Percentiles rank a stretch among this genome's conserved stretches.
These are phyloP conservation scores for Neurospora sp. DNA, from an alignment of 495 filamentous ascomycete genomes.

Conservation along the genomic window DNA sequence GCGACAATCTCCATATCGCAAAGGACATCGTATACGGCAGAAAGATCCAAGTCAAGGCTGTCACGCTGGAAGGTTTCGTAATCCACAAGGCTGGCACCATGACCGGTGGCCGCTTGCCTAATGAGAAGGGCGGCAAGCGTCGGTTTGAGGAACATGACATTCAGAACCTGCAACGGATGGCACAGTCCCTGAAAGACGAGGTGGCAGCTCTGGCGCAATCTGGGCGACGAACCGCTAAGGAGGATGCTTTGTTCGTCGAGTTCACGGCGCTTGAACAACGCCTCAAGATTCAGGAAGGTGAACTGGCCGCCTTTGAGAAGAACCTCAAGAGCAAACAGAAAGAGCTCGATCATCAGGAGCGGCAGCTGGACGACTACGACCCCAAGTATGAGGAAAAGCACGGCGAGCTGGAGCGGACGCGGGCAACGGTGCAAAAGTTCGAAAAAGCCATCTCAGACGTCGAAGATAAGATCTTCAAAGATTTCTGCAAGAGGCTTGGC, in stretches of 20 bases:
- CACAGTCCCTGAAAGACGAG: slow-evolving; percentile 60
- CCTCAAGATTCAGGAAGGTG: slow-evolving; percentile 57
- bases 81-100: slow-evolving; percentile 97
- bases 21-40: slow-evolving; percentile 82
- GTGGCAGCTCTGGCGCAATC: slow-evolving; percentile 65
- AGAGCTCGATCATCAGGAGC: slow-evolving; percentile 62
- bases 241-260: slow-evolving; percentile 73
- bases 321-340: slow-evolving; percentile 79
- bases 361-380: slow-evolving; percentile 59
- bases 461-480: slow-evolving; percentile 78
- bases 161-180: slow-evolving; percentile 57
- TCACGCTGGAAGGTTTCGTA: slow-evolving; percentile 82
- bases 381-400: slow-evolving; percentile 70
- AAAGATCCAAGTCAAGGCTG: slow-evolving; percentile 82
- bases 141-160: slow-evolving; percentile 86
- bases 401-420: slow-evolving; percentile 53
- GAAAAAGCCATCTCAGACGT: slow-evolving; percentile 71
- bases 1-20: slow-evolving; percentile 74
- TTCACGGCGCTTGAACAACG: slow-evolving; percentile 74
- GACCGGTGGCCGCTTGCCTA: slow-evolving; percentile 79
- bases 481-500: slow-evolving; percentile 78
- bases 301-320: slow-evolving; percentile 70
- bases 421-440: slow-evolving; percentile 53
- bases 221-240: slow-evolving; percentile 59
- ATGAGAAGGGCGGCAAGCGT: slow-evolving; percentile 61